These are phyloP conservation scores for Astraeus odoratus DNA, from an alignment of 768 basidiomycete genomes.

Conservation along the genomic window DNA sequence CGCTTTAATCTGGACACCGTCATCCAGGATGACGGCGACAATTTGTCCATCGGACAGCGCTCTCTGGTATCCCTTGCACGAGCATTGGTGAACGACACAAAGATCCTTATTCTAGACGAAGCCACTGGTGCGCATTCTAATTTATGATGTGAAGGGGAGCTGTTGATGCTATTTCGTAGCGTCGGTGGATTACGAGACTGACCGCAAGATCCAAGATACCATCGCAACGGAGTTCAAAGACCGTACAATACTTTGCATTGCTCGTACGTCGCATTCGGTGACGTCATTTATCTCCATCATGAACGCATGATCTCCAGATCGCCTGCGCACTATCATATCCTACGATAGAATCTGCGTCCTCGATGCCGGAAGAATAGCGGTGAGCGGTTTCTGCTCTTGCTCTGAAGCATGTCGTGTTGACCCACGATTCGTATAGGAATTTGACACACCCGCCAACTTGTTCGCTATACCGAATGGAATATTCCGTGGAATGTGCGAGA, in stretches of 20 bases:
- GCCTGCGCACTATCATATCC: slow-evolving; percentile 77
- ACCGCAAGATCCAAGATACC: slow-evolving; percentile 86
- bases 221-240: slow-evolving; percentile 80
- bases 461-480: slow-evolving; percentile 54
- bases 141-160: neutral
- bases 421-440: slow-evolving; percentile 43
- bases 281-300: neutral
- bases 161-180: slow-evolving; percentile 31
- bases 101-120: slow-evolving; percentile 85
- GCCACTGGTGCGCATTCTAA: slow-evolving; percentile 51
- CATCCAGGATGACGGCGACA: slow-evolving; percentile 83
- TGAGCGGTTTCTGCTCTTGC: slow-evolving; percentile 27
- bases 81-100: slow-evolving; percentile 80
- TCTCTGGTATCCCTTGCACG: slow-evolving; percentile 84
- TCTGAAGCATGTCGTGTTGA: neutral
- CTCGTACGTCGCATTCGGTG: slow-evolving; percentile 45
- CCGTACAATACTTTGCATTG: slow-evolving; percentile 82
- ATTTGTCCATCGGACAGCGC: slow-evolving; percentile 64
- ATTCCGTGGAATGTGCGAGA: slow-evolving; percentile 83
- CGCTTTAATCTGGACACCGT: slow-evolving; percentile 79
- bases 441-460: slow-evolving; percentile 68
- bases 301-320: slow-evolving; percentile 40
- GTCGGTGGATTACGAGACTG: slow-evolving; percentile 87
- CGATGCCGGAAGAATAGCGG: slow-evolving; percentile 70
- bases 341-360: slow-evolving; percentile 90